Conservation (phyloP, 306 rosid genomes). For the Echinosophora koreensis region DNA sequence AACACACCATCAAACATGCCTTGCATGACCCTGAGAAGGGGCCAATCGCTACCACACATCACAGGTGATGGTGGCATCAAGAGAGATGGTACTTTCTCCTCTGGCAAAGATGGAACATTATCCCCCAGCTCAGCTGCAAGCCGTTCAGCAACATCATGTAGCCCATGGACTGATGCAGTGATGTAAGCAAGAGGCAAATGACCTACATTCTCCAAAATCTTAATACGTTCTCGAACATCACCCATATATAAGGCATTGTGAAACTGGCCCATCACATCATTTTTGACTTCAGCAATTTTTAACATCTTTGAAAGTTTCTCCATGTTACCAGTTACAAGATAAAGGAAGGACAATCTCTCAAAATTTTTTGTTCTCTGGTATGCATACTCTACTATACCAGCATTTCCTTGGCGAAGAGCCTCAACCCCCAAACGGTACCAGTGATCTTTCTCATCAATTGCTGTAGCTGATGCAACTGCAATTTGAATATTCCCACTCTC, state of each 20-base stretch:
- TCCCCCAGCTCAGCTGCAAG: slow-evolving; percentile 75
- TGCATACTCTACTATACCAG: slow-evolving; percentile 91
- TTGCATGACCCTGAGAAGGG: slow-evolving; percentile 83
- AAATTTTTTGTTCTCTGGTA: slow-evolving; percentile 94
- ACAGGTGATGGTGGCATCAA: slow-evolving; percentile 81
- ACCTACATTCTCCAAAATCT: slow-evolving; percentile 75
- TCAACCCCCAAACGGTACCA: slow-evolving; percentile 97
- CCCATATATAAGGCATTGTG: slow-evolving; percentile 94
- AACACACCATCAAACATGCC: slow-evolving; percentile 92
- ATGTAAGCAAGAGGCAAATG: slow-evolving; percentile 78
- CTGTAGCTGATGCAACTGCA: slow-evolving; percentile 94
- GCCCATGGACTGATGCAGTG: slow-evolving; percentile 71
- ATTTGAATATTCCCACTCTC: slow-evolving; percentile 96
- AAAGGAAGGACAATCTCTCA: slow-evolving; percentile 91
- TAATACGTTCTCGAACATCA: slow-evolving; percentile 65
- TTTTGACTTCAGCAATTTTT: slow-evolving; percentile 93
- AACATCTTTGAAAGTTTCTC: slow-evolving; percentile 93
- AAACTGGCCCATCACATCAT: slow-evolving; percentile 98
- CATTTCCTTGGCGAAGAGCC: slow-evolving; percentile 98
- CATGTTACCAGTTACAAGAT: slow-evolving; percentile 84
- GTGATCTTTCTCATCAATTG: slow-evolving; percentile 93
- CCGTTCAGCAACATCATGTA: slow-evolving; percentile 68
- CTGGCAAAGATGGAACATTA: slow-evolving; percentile 63
- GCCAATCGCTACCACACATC: slow-evolving; percentile 92
- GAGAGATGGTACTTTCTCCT: slow-evolving; percentile 65